Evolutionary conservation across 2,329 filamentous ascomycete genomes (phyloP), one percentile per base, ranked within the genome.

Genomic region (Ceratocystiopsis minuta): DNA sequence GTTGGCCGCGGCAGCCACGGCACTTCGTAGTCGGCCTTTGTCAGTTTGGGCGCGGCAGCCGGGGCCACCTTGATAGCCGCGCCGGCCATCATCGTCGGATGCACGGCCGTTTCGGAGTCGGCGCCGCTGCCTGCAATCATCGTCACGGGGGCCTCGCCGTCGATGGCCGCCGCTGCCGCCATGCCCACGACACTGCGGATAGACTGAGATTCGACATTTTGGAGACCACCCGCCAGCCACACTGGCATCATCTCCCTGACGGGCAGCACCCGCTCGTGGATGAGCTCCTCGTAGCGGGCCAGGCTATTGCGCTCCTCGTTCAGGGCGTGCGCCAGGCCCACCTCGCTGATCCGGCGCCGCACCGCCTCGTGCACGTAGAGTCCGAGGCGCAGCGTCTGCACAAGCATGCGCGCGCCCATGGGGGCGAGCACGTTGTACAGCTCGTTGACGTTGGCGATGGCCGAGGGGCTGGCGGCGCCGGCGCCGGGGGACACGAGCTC

Each of bases 21-120:
- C 9, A 93, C 59, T 45, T 74, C 68, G 2, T 65, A 61, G 50
- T 88, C 75, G 6, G 66, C 59, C 43, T 78, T 70, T 1, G 60
- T 72, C 45, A 94, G 72, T 54, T 94, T 94, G 1, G 74, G 72
- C 1, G 88, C 88, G 52, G 79, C 36, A 0, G 31, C 28, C 2
- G 70, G 20, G 42, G 43, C 20, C 4, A 20, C 20, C 7, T 20
- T 7, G 4, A 20, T 20, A 4, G 20, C 20, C 20, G 20, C 4
- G 7, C 20, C 4, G 20, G 4, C 20, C 24, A 28, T 2, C 5
- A 10, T 10, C 24, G 11, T 2, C 7, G 24, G 32, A 7, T 33
- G 13, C 13, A 32, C 6, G 6, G 6, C 31, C 31, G 6, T 10
- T 4, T 20, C 20, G 20, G 4, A 4, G 20, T 20, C 31, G 31